Evolutionary conservation across 2,329 filamentous ascomycete species (phyloP), one percentile per base, ranked within the genome.

Genomic region (Aureobasidium vineae): DNA sequence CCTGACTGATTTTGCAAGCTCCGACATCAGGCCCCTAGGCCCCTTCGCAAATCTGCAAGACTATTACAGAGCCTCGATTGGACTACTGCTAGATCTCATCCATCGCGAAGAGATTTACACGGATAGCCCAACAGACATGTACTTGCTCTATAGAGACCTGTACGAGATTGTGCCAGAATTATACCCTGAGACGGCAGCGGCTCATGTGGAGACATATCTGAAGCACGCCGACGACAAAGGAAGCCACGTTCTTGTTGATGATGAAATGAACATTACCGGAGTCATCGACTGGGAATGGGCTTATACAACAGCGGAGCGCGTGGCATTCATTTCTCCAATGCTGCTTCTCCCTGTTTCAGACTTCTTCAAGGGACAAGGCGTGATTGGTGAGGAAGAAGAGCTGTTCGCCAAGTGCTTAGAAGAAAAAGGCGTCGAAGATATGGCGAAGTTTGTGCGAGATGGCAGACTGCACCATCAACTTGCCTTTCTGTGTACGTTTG

Each of bases 201-300:
- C 4, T 5, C 1, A 15, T 3, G 23, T 3, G 6, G 19, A n/a
- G 21, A 10, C 11, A 2, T 60, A 60, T 19, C 56, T 60, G 6
- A 60, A 45, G 4, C 56, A 60, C 6, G 56, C 56, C 1, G 36
- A 57, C 8, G 53, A 57, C 36, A 57, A 57, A 16, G 53, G 53
- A 5, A 28, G 21, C 3, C 53, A 57, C 11, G 16, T 57, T 5
- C 53, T 57, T 21, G 15, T 43, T 3, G 53, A 57, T 43, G 36
- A 15, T 15, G 4, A 23, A 13, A 2, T 7, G 13, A 57, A 41
- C 36, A 57, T 57, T 13, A 57, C 53, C 1, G 53, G n/a, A 23
- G 19, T 57, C 16, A 45, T 60, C 10, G 56, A 60, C 21, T 47
- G 56, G 56, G 56, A 60, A 36, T 60, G 56, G 56, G 40, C 26